These are phyloP conservation scores for Heterobasidion irregulare DNA, from an alignment of 1,284 basidiomycete genomes.

Conservation along the genomic window DNA sequence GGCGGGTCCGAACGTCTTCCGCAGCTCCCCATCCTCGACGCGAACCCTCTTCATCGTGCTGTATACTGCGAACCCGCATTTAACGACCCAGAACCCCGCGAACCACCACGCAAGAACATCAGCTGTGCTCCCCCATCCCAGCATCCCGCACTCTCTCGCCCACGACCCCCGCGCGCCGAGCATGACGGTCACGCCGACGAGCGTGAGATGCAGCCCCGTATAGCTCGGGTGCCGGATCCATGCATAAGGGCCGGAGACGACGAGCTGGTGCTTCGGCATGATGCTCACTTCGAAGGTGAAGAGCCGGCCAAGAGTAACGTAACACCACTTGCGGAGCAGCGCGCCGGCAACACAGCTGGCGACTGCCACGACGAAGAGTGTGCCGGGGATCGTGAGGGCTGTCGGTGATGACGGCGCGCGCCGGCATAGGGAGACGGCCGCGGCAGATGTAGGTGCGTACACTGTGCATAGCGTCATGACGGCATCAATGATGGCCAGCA, in stretches of 20 bases:
- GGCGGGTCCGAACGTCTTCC: too few species aligned
- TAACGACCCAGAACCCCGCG: too few species aligned
- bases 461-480: too few species aligned
- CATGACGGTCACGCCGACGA: neutral
- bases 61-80: too few species aligned
- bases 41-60: too few species aligned
- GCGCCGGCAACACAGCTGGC: constrained; percentile 11
- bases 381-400: neutral
- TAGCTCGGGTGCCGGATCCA: constrained; percentile 9
- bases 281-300: constrained; percentile 8
- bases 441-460: too few species aligned
- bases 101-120: constrained; percentile 18
- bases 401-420: too few species aligned
- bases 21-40: too few species aligned
- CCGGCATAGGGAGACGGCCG: too few species aligned
- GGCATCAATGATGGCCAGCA: too few species aligned
- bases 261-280: constrained; percentile 7
- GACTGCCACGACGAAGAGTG: constrained; percentile 41
- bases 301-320: constrained; percentile 1
- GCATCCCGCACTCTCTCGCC: neutral
- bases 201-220: neutral
- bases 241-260: constrained; percentile 6
- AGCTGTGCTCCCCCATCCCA: constrained; percentile 18
- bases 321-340: neutral
- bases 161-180: neutral